These are phyloP conservation scores for Alternaria viburni DNA, from an alignment of 2,329 filamentous ascomycete species.

Conservation along the genomic window DNA sequence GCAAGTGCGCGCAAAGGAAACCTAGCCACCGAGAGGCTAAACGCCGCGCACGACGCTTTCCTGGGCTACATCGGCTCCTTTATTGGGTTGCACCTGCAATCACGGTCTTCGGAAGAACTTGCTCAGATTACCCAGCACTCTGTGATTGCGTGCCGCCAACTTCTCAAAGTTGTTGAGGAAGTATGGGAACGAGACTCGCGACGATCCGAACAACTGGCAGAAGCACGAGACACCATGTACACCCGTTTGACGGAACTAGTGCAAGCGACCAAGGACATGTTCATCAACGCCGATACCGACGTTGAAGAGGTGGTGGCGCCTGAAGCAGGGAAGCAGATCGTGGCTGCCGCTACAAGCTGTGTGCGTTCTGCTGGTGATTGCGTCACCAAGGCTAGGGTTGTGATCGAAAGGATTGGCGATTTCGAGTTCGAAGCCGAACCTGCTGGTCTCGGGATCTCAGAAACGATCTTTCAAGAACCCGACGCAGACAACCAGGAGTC, in stretches of 20 bases:
- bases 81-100: slow-evolving; percentile 90
- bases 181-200: slow-evolving; percentile 79
- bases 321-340: slow-evolving; percentile 76
- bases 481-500: slow-evolving; percentile 18
- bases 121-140: slow-evolving; percentile 83
- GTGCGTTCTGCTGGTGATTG: slow-evolving; percentile 92
- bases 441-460: slow-evolving; percentile 52
- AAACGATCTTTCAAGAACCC: slow-evolving; percentile 44
- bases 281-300: slow-evolving; percentile 70
- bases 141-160: slow-evolving; percentile 77
- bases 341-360: slow-evolving; percentile 82
- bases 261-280: slow-evolving; percentile 78
- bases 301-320: slow-evolving; percentile 80
- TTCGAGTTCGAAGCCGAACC: slow-evolving; percentile 71
- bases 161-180: slow-evolving; percentile 80
- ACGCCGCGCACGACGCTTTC: slow-evolving; percentile 82
- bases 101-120: slow-evolving; percentile 85
- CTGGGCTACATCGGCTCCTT: slow-evolving; percentile 91
- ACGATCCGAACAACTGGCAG: slow-evolving; percentile 69
- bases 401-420: slow-evolving; percentile 88
- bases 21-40: slow-evolving; percentile 83
- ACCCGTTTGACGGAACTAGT: slow-evolving; percentile 81
- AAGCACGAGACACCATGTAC: slow-evolving; percentile 78
- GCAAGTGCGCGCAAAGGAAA: slow-evolving; percentile 69
- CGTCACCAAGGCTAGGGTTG: slow-evolving; percentile 81